These are phyloP conservation scores for Epichloe glyceriae DNA, from an alignment of 2,329 filamentous ascomycete genomes.

Conservation along the genomic window DNA sequence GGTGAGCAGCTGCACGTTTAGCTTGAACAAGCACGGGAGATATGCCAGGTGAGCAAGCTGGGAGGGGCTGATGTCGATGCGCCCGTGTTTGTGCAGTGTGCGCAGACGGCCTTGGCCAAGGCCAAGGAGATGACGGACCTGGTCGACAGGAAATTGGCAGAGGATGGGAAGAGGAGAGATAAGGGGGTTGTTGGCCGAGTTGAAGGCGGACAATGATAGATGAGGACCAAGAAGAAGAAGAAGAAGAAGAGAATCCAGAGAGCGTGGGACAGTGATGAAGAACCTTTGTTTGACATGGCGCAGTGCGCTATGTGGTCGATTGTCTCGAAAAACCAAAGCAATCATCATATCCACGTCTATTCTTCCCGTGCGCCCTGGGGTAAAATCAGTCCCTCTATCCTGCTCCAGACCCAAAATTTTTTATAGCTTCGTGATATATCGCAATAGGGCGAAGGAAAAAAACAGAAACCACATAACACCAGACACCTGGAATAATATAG, in stretches of 20 bases:
- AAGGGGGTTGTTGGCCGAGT: constrained; percentile 66
- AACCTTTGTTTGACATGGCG: neutral
- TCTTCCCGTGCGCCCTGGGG: constrained; percentile 2
- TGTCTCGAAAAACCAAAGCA: too few relatives aligned
- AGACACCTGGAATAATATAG: neutral
- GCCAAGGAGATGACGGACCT: constrained; percentile 67
- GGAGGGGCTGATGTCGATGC: constrained; percentile 77
- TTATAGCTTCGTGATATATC: constrained; percentile 4
- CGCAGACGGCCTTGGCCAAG: constrained; percentile 60
- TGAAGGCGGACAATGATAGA: constrained; percentile 74
- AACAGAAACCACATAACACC: neutral
- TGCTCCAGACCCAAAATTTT: neutral
- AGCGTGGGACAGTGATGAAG: neutral
- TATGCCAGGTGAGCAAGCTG: constrained; percentile 84
- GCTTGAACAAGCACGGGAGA: constrained; percentile 82
- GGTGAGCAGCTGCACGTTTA: constrained; percentile 63
- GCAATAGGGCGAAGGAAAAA: neutral
- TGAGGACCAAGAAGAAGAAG: constrained; percentile 12
- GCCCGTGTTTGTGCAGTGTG: constrained; percentile 62
- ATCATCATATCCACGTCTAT: constrained; percentile 4
- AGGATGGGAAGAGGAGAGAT: constrained; percentile 67
- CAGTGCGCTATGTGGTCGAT: too few relatives aligned
- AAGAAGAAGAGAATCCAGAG: constrained; percentile 6
- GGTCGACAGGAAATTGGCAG: constrained; percentile 59
- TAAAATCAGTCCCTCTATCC: constrained; percentile 4